These are phyloP conservation scores for Brassica incana DNA, from an alignment of 345 rosid species.

Conservation along the genomic window DNA sequence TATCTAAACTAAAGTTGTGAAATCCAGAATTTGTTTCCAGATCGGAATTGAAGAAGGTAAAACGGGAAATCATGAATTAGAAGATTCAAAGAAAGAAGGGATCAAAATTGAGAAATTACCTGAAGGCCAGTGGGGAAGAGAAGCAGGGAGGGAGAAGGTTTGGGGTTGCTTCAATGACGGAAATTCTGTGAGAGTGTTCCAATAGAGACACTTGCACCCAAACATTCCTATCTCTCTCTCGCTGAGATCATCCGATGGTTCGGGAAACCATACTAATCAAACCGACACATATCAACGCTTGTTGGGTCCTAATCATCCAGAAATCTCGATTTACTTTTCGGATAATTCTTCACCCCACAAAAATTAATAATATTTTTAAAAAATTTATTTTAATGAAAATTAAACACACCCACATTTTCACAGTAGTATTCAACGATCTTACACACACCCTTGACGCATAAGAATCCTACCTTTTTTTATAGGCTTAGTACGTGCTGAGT, in stretches of 20 bases:
- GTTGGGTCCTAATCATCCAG: not conserved
- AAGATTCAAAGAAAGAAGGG: not conserved
- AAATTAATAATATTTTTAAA: not conserved
- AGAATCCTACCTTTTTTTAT: too few species aligned
- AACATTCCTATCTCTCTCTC: constrained; percentile 29
- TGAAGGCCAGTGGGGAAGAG: constrained; percentile 73
- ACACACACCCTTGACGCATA: too few species aligned
- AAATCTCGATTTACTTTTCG: not conserved
- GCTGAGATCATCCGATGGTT: constrained; percentile 30
- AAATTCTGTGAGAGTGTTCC: constrained; percentile 41
- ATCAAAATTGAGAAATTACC: constrained; percentile 43
- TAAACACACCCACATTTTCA: too few species aligned
- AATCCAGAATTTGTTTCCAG: not conserved
- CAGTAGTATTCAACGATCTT: too few species aligned
- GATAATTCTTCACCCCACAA: not conserved
- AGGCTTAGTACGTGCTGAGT: too few species aligned
- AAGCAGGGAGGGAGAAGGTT: constrained; percentile 63
- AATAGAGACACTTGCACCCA: constrained; percentile 54
- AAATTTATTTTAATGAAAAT: too few species aligned
- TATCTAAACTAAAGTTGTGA: not conserved
- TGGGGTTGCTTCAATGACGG: constrained; percentile 42
- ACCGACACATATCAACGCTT: constrained; percentile 12
- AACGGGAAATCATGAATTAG: too few species aligned
- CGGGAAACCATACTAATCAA: constrained; percentile 18
- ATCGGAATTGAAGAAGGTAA: not conserved